Conservation (phyloP, 2,329 filamentous ascomycete species). For the Daldinia sp. region DNA sequence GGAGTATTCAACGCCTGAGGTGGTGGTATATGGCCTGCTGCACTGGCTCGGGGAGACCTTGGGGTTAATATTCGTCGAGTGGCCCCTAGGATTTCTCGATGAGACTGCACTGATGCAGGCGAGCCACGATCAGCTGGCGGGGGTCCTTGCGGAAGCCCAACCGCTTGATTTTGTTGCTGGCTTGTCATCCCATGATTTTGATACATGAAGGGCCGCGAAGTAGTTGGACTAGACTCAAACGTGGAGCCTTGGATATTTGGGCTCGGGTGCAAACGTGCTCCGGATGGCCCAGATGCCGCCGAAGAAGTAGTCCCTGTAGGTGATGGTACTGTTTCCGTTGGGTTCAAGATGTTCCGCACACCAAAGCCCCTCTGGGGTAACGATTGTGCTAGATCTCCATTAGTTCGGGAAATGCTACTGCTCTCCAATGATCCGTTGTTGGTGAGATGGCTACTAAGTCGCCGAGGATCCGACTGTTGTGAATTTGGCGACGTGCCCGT, state of each 20-base stretch:
- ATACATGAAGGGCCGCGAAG: slow-evolving; percentile 37
- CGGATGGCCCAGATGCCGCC: slow-evolving; percentile 26
- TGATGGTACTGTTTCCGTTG: slow-evolving; percentile 47
- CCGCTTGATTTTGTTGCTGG: slow-evolving; percentile 38
- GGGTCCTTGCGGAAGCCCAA: slow-evolving; percentile 38
- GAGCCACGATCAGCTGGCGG: slow-evolving; percentile 46
- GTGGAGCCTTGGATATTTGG: slow-evolving; percentile 30
- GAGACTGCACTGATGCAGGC: slow-evolving; percentile 44
- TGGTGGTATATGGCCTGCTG: slow-evolving; percentile 51
- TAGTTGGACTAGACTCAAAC: slow-evolving; percentile 41
- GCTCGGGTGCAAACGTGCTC: slow-evolving; percentile 32
- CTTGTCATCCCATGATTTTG: slow-evolving; percentile 36
- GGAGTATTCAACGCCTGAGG: slow-evolving; percentile 45
- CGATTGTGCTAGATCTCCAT: slow-evolving; percentile 45
- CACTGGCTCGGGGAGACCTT: slow-evolving; percentile 64
- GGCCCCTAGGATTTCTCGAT: slow-evolving; percentile 41
- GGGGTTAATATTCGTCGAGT: slow-evolving; percentile 64
- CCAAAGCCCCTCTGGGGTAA: slow-evolving; percentile 50
- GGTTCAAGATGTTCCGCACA: slow-evolving; percentile 57
- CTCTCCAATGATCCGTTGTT: slow-evolving; percentile 43
- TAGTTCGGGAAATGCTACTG: slow-evolving; percentile 40
- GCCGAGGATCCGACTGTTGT: slow-evolving; percentile 43
- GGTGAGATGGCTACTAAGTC: slow-evolving; percentile 45
- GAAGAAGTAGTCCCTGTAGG: slow-evolving; percentile 33
- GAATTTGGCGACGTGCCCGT: slow-evolving; percentile 43